Conservation (phyloP, 768 basidiomycete genomes). For the Lactifluus hygrophoroides region DNA sequence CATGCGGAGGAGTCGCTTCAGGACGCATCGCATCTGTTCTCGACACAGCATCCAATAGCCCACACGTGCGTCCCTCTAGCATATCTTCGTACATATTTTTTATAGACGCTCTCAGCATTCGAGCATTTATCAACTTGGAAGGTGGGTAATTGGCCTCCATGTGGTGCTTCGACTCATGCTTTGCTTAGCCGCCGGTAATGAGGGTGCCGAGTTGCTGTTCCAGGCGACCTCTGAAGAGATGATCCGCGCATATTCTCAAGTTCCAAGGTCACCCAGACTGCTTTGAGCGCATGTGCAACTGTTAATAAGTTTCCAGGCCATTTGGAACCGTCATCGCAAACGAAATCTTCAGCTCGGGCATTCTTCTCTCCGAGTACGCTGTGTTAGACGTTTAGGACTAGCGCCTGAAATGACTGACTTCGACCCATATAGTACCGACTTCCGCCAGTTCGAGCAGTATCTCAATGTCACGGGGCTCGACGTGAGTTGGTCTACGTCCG, state of each 20-base stretch:
- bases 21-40: slow-evolving; percentile 89
- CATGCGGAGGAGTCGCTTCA: slow-evolving; percentile 92
- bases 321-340: slow-evolving; percentile 85
- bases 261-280: slow-evolving; percentile 48
- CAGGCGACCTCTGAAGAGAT: slow-evolving; percentile 94
- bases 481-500: slow-evolving; percentile 35
- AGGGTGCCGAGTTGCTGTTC: slow-evolving; percentile 84
- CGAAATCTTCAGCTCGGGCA: slow-evolving; percentile 87
- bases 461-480: slow-evolving; percentile 87
- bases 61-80: slow-evolving; percentile 43
- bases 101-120: slow-evolving; percentile 42
- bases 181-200: slow-evolving; percentile 67
- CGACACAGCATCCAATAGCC: slow-evolving; percentile 77
- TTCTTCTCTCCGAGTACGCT: slow-evolving; percentile 80
- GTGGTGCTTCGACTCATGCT: not conserved
- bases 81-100: not conserved
- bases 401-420: slow-evolving; percentile 3
- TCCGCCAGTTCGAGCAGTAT: slow-evolving; percentile 88
- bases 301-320: slow-evolving; percentile 40
- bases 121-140: slow-evolving; percentile 87
- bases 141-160: slow-evolving; percentile 32
- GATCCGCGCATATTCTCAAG: slow-evolving; percentile 83
- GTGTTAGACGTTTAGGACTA: not conserved
- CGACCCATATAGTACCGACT: slow-evolving; percentile 64
- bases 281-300: not conserved